Base-by-base conservation (phyloP, 768 basidiomycete genomes). In the Exidia glandulosa region DNA sequence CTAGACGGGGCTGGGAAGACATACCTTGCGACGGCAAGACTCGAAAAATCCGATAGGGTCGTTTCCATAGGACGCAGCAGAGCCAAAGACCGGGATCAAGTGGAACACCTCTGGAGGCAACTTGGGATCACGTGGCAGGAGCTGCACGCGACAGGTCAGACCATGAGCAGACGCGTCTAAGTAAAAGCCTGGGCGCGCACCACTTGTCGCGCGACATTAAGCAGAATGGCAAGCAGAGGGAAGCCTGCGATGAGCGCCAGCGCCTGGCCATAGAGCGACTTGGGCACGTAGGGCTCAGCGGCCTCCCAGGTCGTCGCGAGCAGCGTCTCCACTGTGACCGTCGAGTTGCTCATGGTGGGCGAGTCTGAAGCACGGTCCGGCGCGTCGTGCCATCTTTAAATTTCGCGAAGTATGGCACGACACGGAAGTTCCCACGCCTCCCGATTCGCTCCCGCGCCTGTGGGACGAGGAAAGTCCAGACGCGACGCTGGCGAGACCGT, bases 101-200 rank as follows among this genome's bases (percentile, higher is more conserved):
- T 97, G 91, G 76, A 97, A 99, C 23, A 98, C 92, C 45, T 88
- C 76, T 0, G 96, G 96, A 2, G 96, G 96, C 45, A 86, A 74
- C 19, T 83, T 83, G 25, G 82, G 77, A 68, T 85, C 81, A 61
- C 79, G 79, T 10, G 91, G 90, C 34, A 84, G 66, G 58, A 87
- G 63, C 90, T 93, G 61, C 16, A 57, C 50, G 36, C 36, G 5
- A 59, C 23, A 30, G 31, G n/a, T 57, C 7, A 25, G 31, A 50
- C 32, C 33, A 52, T 30, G 52, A 30, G 0, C 55, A 55, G 7
- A 14, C n/a, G 10, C 2, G 41, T 25, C 27, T 27, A n/a, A 61
- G 47, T 16, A n/a, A n/a, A n/a, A n/a, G n/a, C n/a, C n/a, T n/a
- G n/a, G n/a, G 55, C 2, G 73, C 83, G 58, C 69, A 91, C 93